Evolutionary conservation across 345 rosid species (phyloP), one percentile per base, ranked within the genome.

Genomic region (Linum lewisii): DNA sequence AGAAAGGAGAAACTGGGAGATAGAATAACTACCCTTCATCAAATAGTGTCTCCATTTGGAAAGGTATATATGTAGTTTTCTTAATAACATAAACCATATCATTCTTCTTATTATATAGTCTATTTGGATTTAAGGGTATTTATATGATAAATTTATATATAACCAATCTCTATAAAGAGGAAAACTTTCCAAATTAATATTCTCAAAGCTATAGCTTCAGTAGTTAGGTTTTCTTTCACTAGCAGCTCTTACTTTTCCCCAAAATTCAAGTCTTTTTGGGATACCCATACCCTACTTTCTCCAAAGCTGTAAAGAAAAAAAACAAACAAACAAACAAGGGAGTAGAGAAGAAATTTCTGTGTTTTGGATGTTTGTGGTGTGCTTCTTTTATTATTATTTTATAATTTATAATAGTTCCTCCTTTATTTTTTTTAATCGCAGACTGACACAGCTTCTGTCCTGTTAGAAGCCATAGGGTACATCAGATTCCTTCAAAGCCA

Each of bases 381-480:
- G 65, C 62, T 45, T 8, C 7, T 5, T 29, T 4, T 8, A 29
- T 4, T 29, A 4, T 29, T 29, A 29, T 29, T 29, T 29, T 3
- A 29, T 58, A 47, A 55, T 22, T 23, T 7, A 15, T 24, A n/a
- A n/a, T 9, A 10, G 16, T 63, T 26, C 45, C 36, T 62, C 62
- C 9, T 47, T 66, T 58, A 66, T 69, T 73, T 80, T 80, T 77
- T 5, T 29, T 29, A 4, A 8, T 82, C n/a, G 85, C 97, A 93
- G 99, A 93, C 97, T 85, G 99, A 93, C 92, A 90, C 99, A 59
- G 99, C 97, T 63, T 93, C 99, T 69, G 99, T 93, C 70, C 74
- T 93, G 90, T 79, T 84, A 84, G 99, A 93, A 73, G 84, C 97
- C 64, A 87, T 90, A 77, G 99, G 97, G 73, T 90, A 93, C 86